Evolutionary conservation across 345 rosid species (phyloP).

Genomic region (Diplotaxis tenuifolia): DNA sequence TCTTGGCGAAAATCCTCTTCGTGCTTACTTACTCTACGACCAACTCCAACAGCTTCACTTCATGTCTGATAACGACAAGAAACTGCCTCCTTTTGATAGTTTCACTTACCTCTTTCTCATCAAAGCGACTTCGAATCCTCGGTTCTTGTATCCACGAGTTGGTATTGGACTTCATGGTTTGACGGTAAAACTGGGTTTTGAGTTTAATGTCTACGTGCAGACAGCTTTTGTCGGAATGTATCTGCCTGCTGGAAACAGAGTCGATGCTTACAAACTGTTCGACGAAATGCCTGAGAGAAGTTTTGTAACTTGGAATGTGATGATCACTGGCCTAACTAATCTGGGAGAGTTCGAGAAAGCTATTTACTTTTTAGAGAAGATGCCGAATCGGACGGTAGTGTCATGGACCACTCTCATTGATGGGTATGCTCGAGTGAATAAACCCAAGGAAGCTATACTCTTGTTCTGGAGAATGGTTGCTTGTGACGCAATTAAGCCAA

Average conservation of each 20-base stretch:
- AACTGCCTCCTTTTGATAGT: conserved; percentile 51
- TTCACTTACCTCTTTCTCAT: conserved; percentile 60
- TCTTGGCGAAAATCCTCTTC: conserved; percentile 36
- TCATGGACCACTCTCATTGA: conserved; percentile 85
- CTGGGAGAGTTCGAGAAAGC: conserved; percentile 62
- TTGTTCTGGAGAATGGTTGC: conserved; percentile 67
- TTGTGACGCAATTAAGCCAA: conserved; percentile 48
- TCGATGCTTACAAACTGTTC: conserved; percentile 48
- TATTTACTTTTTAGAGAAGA: conserved; percentile 52
- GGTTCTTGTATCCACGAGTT: conserved; percentile 16
- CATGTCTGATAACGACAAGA: conserved; percentile 18
- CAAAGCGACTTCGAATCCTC: conserved; percentile 43
- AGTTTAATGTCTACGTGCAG: conserved; percentile 59
- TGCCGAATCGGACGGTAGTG: conserved; percentile 63
- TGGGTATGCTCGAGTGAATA: conserved; percentile 58
- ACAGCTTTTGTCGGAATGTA: conserved; percentile 62
- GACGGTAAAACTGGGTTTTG: conserved; percentile 61
- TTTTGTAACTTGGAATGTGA: conserved; percentile 73
- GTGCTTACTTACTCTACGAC: conserved; percentile 45
- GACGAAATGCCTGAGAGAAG: conserved; percentile 69
- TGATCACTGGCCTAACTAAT: conserved; percentile 68
- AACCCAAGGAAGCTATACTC: conserved; percentile 49
- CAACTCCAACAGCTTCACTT: conserved; percentile 45
- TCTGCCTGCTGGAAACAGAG: conserved; percentile 26
- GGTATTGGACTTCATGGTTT: conserved; percentile 65